Evolutionary conservation across 2,329 filamentous ascomycete genomes (phyloP), one percentile per base, ranked within the genome.

Genomic region (Xylariales sp.): DNA sequence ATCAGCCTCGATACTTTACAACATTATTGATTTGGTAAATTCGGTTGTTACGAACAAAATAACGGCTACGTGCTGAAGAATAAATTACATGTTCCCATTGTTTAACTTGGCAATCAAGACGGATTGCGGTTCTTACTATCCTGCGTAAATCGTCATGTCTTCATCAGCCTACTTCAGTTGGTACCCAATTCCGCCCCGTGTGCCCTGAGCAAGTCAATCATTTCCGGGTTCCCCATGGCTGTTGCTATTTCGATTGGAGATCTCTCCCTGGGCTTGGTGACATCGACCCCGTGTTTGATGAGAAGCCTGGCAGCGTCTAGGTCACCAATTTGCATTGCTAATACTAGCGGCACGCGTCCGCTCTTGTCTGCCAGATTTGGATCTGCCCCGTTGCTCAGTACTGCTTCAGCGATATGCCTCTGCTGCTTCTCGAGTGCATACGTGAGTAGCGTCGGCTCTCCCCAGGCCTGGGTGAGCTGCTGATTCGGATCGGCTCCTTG

Each of bases 401-500:
- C 31, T 30, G 35, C 16, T 8, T 32, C 40, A 14, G 34, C 39
- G 5, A 42, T 30, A 13, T 40, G 17, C 30, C 29, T 23, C 17
- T 24, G 20, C 25, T 34, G 29, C 18, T 20, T 21, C 10, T 43
- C 33, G 14, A 37, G 28, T 11, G 43, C 43, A 12, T 33, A 38
- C n/a, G 37, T 41, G 15, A 43, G 31, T 1, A 33, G 12, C n/a
- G 32, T 28, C 4, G 30, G 37, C 23, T 20, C 28, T 5, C n/a
- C 21, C 7, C 17, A 28, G 20, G 13, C 19, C 14, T 20, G 16
- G 3, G 17, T 30, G 8, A 42, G 24, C 4, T 25, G 27, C 14
- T 38, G 40, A 6, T 56, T 53, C 1, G 58, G 40, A 13, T 56
- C 57, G 0, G 58, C 56, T 4, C 61, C 59, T 7, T 54, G 40